These are phyloP conservation scores for Calonectria pseudoturangicola DNA, from an alignment of 2,329 filamentous ascomycete genomes.

Conservation along the genomic window DNA sequence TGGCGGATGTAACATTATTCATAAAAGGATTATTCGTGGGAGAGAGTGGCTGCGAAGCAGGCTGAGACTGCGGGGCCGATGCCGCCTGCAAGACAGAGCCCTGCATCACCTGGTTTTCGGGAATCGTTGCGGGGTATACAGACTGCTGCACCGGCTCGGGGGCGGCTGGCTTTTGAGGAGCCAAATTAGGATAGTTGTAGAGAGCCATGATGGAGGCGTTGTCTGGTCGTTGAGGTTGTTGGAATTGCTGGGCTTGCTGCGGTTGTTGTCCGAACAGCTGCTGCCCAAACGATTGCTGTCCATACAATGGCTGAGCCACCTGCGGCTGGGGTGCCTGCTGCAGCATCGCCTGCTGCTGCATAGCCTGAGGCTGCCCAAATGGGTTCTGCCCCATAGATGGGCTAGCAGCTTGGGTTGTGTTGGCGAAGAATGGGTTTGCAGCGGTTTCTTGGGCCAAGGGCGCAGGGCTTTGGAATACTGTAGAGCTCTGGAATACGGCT, in stretches of 20 bases:
- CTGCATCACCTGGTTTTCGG: conserved; percentile 54
- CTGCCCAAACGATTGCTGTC: conserved; percentile 46
- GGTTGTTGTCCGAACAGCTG: conserved; percentile 54
- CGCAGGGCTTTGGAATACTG: conserved; percentile 59
- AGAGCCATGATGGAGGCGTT: conserved; percentile 86
- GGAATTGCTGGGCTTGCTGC: conserved; percentile 51
- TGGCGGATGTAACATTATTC: conserved; percentile 55
- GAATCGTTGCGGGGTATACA: conserved; percentile 53
- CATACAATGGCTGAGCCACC: conserved; percentile 16
- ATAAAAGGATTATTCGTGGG: conserved; percentile 77
- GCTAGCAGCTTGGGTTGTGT: conserved; percentile 52
- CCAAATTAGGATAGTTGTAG: conserved; percentile 77
- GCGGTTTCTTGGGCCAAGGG: conserved; percentile 52
- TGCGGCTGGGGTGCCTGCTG: conserved; percentile 29
- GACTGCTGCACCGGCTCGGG: conserved; percentile 55
- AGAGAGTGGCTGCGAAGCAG: conserved; percentile 59
- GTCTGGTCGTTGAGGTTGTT: conserved; percentile 73
- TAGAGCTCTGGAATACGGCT: conserved; percentile 57
- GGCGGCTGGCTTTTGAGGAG: conserved; percentile 62
- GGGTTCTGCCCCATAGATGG: conserved; percentile 54
- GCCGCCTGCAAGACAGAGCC: conserved; percentile 51
- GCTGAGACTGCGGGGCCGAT: conserved; percentile 52
- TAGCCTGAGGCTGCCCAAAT: conserved; percentile 52
- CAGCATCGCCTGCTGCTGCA: conserved; percentile 40
- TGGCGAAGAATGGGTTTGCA: conserved; percentile 63